Conservation (phyloP, 805 yeast species). For the Ascoidea tarda region DNA sequence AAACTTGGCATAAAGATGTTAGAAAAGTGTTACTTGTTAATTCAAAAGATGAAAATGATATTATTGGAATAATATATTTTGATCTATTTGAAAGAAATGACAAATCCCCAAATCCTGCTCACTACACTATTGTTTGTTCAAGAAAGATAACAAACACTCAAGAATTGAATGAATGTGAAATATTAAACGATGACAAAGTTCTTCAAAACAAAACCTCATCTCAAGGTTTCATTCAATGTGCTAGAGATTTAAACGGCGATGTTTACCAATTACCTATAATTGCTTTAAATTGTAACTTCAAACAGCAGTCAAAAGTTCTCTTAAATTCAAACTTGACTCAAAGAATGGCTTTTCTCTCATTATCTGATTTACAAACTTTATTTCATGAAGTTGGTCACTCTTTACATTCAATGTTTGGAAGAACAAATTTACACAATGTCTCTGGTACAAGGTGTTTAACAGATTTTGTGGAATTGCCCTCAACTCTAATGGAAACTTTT, state of each 20-base stretch:
- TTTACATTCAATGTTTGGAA: conserved; percentile 92
- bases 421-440: conserved; percentile 79
- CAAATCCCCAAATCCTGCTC: conserved; percentile 80
- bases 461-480: conserved; percentile 93
- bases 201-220: conserved; percentile 16
- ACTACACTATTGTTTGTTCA: conserved; percentile 92
- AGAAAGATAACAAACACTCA: conserved; percentile 47
- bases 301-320: conserved; percentile 19
- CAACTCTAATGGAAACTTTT: conserved; percentile 91
- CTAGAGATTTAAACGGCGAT: conserved; percentile 22
- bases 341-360: conserved; percentile 42
- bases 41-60: conserved; percentile 36
- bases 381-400: conserved; percentile 99
- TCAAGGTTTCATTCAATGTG: conserved; percentile 8
- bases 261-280: conserved; percentile 78
- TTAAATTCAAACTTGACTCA: conserved; percentile 15
- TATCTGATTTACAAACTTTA: conserved; percentile 79
- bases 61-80: conserved; percentile 73
- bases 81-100: conserved; percentile 73
- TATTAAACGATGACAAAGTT: conserved; percentile 14
- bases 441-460: conserved; percentile 93
- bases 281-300: conserved; percentile 77
- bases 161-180: conserved; percentile 17
- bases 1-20: conserved; percentile 82
- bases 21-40: conserved; percentile 67